These are phyloP conservation scores for Nasturtium officinale DNA, from an alignment of 345 rosid species.

Conservation along the genomic window DNA sequence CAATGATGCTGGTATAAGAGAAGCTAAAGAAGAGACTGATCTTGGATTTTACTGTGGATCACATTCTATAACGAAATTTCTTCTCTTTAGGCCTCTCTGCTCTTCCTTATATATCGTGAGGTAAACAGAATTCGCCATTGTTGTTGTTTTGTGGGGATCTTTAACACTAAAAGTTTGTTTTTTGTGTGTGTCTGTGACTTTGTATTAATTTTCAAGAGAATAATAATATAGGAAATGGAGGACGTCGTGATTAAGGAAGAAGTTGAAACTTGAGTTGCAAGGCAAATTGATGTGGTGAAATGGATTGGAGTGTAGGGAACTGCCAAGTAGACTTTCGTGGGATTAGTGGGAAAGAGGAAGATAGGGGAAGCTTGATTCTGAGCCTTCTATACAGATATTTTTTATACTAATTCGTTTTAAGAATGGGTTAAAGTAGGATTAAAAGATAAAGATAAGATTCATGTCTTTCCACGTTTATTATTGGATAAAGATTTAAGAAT, in stretches of 20 bases:
- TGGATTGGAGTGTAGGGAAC: conserved; percentile 37
- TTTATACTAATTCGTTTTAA: neutral
- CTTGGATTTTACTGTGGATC: conserved; percentile 72
- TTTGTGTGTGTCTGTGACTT: neutral
- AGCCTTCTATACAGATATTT: conserved; percentile 22
- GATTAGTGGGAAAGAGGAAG: conserved; percentile 34
- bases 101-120: conserved; percentile 40
- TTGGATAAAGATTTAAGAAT: neutral
- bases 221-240: conserved; percentile 9
- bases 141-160: conserved; percentile 21
- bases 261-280: conserved; percentile 41
- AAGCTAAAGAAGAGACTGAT: conserved; percentile 81
- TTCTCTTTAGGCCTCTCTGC: conserved; percentile 56
- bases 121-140: conserved; percentile 43
- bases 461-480: neutral
- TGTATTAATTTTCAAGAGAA: neutral
- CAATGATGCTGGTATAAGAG: conserved; percentile 65
- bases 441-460: conserved; percentile 17
- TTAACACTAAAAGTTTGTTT: conserved; percentile 19
- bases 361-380: conserved; percentile 8
- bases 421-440: conserved; percentile 19
- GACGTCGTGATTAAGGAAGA: conserved; percentile 36
- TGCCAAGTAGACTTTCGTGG: conserved; percentile 26
- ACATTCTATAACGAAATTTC: conserved; percentile 63
- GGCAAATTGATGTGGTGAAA: conserved; percentile 25